phyloP scores from a whole-genome alignment of 176 grass and related monocot genomes.

The Coix lacrymajobi region DNA sequence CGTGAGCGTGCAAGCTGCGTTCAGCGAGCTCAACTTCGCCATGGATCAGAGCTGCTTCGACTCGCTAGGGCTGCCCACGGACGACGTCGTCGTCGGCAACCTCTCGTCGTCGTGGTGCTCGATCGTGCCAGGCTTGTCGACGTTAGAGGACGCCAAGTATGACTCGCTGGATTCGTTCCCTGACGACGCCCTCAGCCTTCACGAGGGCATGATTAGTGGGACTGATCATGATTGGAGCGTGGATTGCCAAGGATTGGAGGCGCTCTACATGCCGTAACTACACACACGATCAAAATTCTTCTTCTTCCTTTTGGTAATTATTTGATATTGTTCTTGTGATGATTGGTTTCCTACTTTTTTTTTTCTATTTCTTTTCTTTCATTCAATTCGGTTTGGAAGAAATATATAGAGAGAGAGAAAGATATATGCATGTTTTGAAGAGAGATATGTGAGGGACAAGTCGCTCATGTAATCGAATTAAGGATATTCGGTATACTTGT shows the following conservation, averaged over 20 bases:
- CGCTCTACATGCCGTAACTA: constrained; percentile 57
- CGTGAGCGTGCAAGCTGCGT: constrained; percentile 32
- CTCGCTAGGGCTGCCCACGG: constrained; percentile 32
- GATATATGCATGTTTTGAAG: constrained; percentile 27
- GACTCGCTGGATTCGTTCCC: constrained; percentile 42
- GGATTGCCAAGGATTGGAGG: constrained; percentile 54
- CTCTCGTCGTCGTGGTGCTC: constrained; percentile 51
- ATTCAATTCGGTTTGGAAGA: constrained; percentile 25
- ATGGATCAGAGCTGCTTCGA: constrained; percentile 59
- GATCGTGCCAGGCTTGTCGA: constrained; percentile 37
- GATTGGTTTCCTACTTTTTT: constrained; percentile 7
- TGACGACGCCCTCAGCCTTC: constrained; percentile 29
- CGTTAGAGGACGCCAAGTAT: constrained; percentile 40
- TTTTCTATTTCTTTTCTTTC: background rate
- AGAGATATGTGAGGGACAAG: background rate
- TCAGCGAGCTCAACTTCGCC: constrained; percentile 42
- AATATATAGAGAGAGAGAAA: background rate
- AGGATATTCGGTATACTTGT: constrained; percentile 41
- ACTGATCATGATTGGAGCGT: constrained; percentile 48
- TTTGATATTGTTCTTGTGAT: constrained; percentile 24
- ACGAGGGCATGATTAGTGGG: constrained; percentile 18
- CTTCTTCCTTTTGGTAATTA: constrained; percentile 1
- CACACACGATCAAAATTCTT: background rate
- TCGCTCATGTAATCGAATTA: constrained; percentile 28
- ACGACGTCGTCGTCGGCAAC: constrained; percentile 9